A percentile compares a stretch with the other conserved stretches of the same genome.
Conservation (phyloP, 2,329 filamentous ascomycete genomes). For the Trichoderma polysporum region DNA sequence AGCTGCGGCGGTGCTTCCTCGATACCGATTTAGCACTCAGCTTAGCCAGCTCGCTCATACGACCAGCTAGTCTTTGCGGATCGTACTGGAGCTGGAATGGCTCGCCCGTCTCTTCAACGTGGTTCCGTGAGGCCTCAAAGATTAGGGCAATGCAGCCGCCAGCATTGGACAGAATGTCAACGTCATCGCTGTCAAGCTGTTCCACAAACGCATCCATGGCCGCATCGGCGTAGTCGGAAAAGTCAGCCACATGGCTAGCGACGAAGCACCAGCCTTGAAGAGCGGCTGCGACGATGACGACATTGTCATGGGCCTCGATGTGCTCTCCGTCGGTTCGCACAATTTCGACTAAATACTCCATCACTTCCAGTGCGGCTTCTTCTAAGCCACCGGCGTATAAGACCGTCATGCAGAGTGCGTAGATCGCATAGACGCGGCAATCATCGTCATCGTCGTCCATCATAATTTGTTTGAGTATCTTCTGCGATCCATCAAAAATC, state of each 20-base stretch:
- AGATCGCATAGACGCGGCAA: conserved; percentile 67
- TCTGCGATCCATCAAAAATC: conserved; percentile 33
- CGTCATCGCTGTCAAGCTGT: conserved; percentile 74
- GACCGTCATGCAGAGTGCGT: conserved; percentile 68
- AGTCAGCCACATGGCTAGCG: conserved; percentile 72
- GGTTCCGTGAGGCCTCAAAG: conserved; percentile 65
- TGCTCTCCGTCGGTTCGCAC: conserved; percentile 74
- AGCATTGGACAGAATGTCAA: conserved; percentile 72
- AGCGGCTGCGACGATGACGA: conserved; percentile 69
- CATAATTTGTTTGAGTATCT: conserved; percentile 37
- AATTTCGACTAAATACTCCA: conserved; percentile 75
- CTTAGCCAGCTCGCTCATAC: conserved; percentile 48
- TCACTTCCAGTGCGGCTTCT: conserved; percentile 66
- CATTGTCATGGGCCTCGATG: conserved; percentile 69
- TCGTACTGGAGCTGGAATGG: conserved; percentile 52
- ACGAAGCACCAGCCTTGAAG: conserved; percentile 78
- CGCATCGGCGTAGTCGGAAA: conserved; percentile 67
- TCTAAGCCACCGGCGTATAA: conserved; percentile 73
- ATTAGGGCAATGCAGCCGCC: conserved; percentile 79
- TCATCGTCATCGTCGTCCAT: conserved; percentile 62
- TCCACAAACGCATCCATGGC: conserved; percentile 81
- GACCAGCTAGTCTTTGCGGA: conserved; percentile 48
- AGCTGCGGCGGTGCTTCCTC: conserved; percentile 47
- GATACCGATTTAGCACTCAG: conserved; percentile 51
- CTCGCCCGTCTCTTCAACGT: conserved; percentile 51